These are phyloP conservation scores for Exophiala sideris DNA, from an alignment of 2,329 filamentous ascomycete genomes.

Conservation along the genomic window DNA sequence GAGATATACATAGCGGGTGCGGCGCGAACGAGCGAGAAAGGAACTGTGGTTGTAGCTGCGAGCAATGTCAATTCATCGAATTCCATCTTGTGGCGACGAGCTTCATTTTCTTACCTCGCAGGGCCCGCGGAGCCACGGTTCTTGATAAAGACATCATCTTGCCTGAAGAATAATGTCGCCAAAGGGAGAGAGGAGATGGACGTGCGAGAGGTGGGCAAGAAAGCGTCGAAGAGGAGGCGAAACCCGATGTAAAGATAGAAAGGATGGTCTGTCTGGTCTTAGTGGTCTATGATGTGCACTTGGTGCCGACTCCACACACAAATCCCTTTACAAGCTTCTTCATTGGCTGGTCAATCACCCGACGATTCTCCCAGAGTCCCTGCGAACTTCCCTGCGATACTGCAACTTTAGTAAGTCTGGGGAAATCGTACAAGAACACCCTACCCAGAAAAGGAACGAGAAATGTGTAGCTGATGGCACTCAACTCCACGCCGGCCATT, in stretches of 20 bases:
- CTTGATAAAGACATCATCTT: slow-evolving; percentile 52
- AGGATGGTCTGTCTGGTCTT: slow-evolving; percentile 2
- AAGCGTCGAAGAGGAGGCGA: slow-evolving; percentile 13
- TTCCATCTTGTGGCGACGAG: slow-evolving; percentile 23
- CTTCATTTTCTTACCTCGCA: slow-evolving; percentile 46
- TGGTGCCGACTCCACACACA: not conserved
- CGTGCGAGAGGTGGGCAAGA: slow-evolving; percentile 32
- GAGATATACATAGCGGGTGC: slow-evolving; percentile 39
- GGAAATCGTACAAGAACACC: not conserved
- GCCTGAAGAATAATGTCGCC: slow-evolving; percentile 19
- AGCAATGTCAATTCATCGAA: not conserved
- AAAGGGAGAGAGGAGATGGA: slow-evolving; percentile 17
- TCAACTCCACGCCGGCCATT: slow-evolving; percentile 62
- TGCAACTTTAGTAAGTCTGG: not conserved
- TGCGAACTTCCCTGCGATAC: not conserved
- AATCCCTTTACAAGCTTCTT: slow-evolving; percentile 17
- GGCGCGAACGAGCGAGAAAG: slow-evolving; percentile 34
- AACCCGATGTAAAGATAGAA: not conserved
- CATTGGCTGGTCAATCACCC: slow-evolving; percentile 12
- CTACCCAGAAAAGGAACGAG: not conserved
- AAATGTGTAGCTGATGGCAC: slow-evolving; percentile 14
- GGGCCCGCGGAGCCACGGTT: slow-evolving; percentile 52
- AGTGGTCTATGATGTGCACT: slow-evolving; percentile 19
- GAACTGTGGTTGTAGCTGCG: slow-evolving; percentile 30
- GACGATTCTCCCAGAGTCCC: not conserved